A percentile compares a stretch with the other conserved stretches of the same genome.
Evolutionary conservation across 306 rosid species (phyloP).

Genomic region (Pachyrhizus erosus): DNA sequence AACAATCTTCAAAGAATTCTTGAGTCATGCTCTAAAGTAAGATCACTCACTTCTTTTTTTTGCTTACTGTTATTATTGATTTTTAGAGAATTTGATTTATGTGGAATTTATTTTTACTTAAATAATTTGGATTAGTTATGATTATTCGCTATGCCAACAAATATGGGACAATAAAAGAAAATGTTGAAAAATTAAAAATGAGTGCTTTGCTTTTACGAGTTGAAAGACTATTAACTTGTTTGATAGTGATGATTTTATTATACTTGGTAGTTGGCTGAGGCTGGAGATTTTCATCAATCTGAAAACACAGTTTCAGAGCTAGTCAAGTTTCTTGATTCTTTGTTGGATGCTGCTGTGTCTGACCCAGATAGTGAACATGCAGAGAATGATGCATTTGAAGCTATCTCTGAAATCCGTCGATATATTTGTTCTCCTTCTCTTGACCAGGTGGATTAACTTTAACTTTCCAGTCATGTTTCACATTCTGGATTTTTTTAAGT

Average conservation of each 20-base stretch:
- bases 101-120: neutral
- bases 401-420: conserved; percentile 58
- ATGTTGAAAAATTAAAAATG: neutral
- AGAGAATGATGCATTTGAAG: conserved; percentile 52
- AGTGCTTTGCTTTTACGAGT: neutral
- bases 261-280: conserved; percentile 55
- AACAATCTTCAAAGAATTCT: conserved; percentile 60
- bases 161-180: neutral
- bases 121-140: neutral
- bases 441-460: conserved; percentile 59
- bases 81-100: conserved; percentile 16
- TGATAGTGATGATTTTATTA: neutral
- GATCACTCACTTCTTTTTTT: neutral
- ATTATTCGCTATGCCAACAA: neutral
- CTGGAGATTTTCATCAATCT: conserved; percentile 50
- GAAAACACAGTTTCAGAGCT: conserved; percentile 58
- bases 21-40: conserved; percentile 62
- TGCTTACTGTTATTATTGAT: neutral
- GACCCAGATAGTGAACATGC: conserved; percentile 56
- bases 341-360: conserved; percentile 56
- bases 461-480: conserved; percentile 3
- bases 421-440: conserved; percentile 64
- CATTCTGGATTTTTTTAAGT: neutral
- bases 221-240: conserved; percentile 16
- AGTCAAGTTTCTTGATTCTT: conserved; percentile 59